A percentile compares a stretch with the other conserved stretches of the same genome.
Conservation (phyloP, 169 alveolate species). For the Cryptosporidium ryanae region DNA sequence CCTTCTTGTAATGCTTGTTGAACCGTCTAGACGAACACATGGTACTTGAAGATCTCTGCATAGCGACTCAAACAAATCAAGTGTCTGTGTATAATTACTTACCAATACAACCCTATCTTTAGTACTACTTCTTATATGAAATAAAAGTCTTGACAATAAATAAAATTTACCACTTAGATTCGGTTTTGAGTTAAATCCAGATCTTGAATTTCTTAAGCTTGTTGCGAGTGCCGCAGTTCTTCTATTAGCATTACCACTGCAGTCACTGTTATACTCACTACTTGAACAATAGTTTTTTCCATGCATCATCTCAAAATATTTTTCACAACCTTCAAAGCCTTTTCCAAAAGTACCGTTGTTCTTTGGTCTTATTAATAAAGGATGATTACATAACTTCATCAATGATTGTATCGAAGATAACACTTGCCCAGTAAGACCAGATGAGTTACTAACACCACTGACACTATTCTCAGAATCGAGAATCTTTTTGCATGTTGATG, state of each 20-base stretch:
- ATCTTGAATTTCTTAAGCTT: conserved; percentile 21
- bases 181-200: conserved; percentile 52
- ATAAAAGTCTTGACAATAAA: conserved; percentile 77
- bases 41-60: conserved; percentile 87
- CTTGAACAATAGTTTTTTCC: neutral
- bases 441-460: conserved; percentile 35
- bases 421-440: conserved; percentile 79
- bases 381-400: conserved; percentile 90
- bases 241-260: neutral
- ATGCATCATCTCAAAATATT: conserved; percentile 55
- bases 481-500: conserved; percentile 82
- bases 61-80: conserved; percentile 88
- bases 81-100: conserved; percentile 91
- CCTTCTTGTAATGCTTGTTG: conserved; percentile 86
- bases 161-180: conserved; percentile 65
- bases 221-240: neutral
- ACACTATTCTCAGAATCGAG: conserved; percentile 71
- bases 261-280: conserved; percentile 1
- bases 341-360: conserved; percentile 58
- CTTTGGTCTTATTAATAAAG: conserved; percentile 79
- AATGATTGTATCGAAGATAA: conserved; percentile 84
- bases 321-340: conserved; percentile 73
- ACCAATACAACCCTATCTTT: conserved; percentile 91
- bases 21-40: conserved; percentile 91
- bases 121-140: conserved; percentile 81